A percentile compares a stretch with the other conserved stretches of the same genome.
These are phyloP conservation scores for Yarrowia sp. DNA, from an alignment of 805 yeast genomes.

Conservation along the genomic window DNA sequence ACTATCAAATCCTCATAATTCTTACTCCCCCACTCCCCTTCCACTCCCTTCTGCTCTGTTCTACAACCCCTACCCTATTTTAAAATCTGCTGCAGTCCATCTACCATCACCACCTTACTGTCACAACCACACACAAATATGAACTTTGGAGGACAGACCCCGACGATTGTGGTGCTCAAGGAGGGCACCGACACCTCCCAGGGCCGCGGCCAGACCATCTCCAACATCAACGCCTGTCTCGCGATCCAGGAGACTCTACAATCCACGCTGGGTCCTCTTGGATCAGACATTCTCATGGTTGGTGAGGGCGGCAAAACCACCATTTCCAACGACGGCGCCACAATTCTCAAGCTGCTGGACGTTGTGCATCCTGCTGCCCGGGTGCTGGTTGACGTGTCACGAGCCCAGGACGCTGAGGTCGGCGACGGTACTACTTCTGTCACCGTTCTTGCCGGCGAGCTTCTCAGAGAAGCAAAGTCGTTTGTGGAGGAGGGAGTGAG, in stretches of 20 bases:
- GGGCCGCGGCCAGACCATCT: constrained; percentile 93
- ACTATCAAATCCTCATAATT: no score
- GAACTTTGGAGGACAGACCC: constrained; percentile 93
- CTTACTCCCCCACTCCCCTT: no score
- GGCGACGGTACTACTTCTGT: constrained; percentile 99
- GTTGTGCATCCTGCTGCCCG: constrained; percentile 99
- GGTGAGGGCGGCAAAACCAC: constrained; percentile 85
- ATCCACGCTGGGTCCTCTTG: constrained; percentile 96
- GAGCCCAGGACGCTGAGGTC: constrained; percentile 97
- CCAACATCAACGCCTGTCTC: constrained; percentile 94
- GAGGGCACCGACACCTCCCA: constrained; percentile 98
- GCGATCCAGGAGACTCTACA: constrained; percentile 96
- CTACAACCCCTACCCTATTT: constrained; percentile 23
- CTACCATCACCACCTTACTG: not conserved
- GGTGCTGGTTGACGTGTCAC: constrained; percentile 89
- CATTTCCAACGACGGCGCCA: constrained; percentile 98
- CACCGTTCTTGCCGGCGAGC: constrained; percentile 87
- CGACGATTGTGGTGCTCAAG: constrained; percentile 96
- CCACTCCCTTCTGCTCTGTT: constrained; percentile 11
- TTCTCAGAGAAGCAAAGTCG: constrained; percentile 84
- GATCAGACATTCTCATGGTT: constrained; percentile 92
- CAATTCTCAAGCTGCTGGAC: constrained; percentile 87
- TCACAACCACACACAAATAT: constrained; percentile 50
- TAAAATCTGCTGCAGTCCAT: constrained; percentile 15
- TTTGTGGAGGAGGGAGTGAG: constrained; percentile 97